Evolutionary conservation across 306 rosid species (phyloP), one percentile per base, ranked within the genome.

Genomic region (Casuarina cunninghamiana): DNA sequence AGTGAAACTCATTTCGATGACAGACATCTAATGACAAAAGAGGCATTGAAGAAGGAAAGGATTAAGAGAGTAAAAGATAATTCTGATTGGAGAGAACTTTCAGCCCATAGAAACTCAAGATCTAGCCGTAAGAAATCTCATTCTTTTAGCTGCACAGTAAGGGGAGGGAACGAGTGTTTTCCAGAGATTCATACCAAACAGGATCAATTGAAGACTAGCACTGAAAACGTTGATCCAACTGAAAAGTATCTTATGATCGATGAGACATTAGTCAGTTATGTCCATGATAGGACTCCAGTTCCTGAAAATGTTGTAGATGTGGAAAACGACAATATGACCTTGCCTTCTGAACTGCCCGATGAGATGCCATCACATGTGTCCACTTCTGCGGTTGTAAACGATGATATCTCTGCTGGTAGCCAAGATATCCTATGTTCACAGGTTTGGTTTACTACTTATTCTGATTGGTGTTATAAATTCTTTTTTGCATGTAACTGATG

Each of bases 61-160:
- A 87, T 83, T 70, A 82, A 81, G 76, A 69, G 81, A 12, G 71
- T 65, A 13, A 86, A 80, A 74, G 81, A 70, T 71, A 67, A 42
- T 79, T 74, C 69, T 78, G 82, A 81, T 83, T 79, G 77, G 70
- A 89, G 84, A 70, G 88, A 80, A 67, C 73, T 82, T 72, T 68
- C 72, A 66, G 76, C 58, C 43, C 66, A 53, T 66, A 86, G 83
- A 86, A 85, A 75, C 79, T 76, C 87, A 75, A 91, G 77, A 84
- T 82, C 89, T 61, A 86, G 88, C 51, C 85, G 80, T 74, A 88
- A 83, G 83, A 88, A 84, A 78, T 84, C 89, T 66, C 67, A 69
- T 87, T 86, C 83, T 84, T 84, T 87, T 85, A 86, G 69, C 83
- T 78, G 78, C 71, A 72, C 80, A 69, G 58, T 76, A 38, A 77